A percentile compares a stretch with the other conserved stretches of the same genome.
These are phyloP conservation scores for Pseudocercospora musae DNA, from an alignment of 2,329 filamentous ascomycete genomes.

Conservation along the genomic window DNA sequence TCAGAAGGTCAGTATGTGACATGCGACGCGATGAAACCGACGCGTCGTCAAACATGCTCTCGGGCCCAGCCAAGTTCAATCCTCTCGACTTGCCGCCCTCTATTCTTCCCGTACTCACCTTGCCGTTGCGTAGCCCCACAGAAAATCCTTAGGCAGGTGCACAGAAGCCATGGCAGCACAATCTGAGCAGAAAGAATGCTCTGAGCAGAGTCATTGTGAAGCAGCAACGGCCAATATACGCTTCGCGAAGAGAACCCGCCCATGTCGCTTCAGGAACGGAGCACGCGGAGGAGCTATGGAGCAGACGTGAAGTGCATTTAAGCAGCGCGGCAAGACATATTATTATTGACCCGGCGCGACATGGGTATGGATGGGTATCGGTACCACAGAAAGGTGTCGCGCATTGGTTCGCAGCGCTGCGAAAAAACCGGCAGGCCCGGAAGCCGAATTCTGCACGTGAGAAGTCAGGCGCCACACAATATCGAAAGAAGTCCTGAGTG, in stretches of 20 bases:
- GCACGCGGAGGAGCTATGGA: neutral
- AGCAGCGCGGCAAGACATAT: slow-evolving; percentile 6
- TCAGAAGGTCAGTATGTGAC: neutral
- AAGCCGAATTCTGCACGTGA: neutral
- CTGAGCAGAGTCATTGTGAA: neutral
- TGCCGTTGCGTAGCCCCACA: slow-evolving; percentile 78
- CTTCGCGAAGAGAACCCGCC: neutral
- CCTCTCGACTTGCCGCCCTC: slow-evolving; percentile 38
- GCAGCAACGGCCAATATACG: neutral
- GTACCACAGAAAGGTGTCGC: slow-evolving; percentile 1
- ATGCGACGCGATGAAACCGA: slow-evolving; percentile 18
- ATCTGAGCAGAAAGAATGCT: neutral
- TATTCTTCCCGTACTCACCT: slow-evolving; percentile 40
- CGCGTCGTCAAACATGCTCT: neutral
- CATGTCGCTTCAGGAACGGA: slow-evolving; percentile 8
- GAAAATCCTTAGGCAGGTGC: slow-evolving; percentile 41
- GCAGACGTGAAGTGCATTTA: slow-evolving; percentile 11
- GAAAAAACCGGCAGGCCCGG: neutral
- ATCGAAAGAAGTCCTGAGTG: slow-evolving; percentile 2
- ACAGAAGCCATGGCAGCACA: slow-evolving; percentile 16
- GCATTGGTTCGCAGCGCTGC: neutral
- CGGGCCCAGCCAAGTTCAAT: neutral
- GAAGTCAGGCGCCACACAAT: slow-evolving; percentile 14
- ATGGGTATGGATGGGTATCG: neutral
- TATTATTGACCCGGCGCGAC: slow-evolving; percentile 5